Evolutionary conservation across 192 early-diverging fungal species (phyloP), one percentile per base, ranked within the genome.

Genomic region (Chytriomyces confervae): DNA sequence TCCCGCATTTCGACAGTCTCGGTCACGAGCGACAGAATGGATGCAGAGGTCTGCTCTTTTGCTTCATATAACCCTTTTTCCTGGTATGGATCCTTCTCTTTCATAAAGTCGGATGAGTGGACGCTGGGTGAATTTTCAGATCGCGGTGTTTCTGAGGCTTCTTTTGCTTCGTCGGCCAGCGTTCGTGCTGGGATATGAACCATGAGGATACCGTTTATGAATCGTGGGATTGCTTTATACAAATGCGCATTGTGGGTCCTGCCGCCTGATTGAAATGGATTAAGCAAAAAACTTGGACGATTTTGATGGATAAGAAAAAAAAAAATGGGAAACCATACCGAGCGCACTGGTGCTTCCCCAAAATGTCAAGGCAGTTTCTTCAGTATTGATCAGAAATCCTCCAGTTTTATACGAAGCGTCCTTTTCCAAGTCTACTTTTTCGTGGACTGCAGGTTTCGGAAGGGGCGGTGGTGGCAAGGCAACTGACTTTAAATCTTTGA

Each of bases 171-270:
- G 13, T 57, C 53, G 16, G 13, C 16, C 13, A 20, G 1, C 20
- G 53, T 57, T 57, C 53, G 8, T 18, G 72, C 72, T 18, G 72
- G 72, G 43, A 74, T 74, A 45, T 74, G 72, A 45, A 74, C 72
- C 72, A 74, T 74, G n/a, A 69, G 29, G 29, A 50, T 49, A 49
- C 67, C 67, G 47, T 71, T 71, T 27, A 24, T 16, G 45, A 60
- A 71, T 8, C 69, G 69, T 57, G 69, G 69, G 20, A 71, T 71
- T 16, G 69, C 20, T 60, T 57, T 50, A 27, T 71, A 71, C 9
- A 71, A 18, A 71, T 71, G 69, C 10, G 69, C 47, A 20, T 71
- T 71, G 29, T 57, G 20, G 50, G 69, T 49, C 10, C 18, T 57
- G 5, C 69, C 69, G 36, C 66, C 57, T 60, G 57, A n/a, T 60